Evolutionary conservation across 2,329 filamentous ascomycete genomes (phyloP).

Genomic region (Escovopsis sp.): DNA sequence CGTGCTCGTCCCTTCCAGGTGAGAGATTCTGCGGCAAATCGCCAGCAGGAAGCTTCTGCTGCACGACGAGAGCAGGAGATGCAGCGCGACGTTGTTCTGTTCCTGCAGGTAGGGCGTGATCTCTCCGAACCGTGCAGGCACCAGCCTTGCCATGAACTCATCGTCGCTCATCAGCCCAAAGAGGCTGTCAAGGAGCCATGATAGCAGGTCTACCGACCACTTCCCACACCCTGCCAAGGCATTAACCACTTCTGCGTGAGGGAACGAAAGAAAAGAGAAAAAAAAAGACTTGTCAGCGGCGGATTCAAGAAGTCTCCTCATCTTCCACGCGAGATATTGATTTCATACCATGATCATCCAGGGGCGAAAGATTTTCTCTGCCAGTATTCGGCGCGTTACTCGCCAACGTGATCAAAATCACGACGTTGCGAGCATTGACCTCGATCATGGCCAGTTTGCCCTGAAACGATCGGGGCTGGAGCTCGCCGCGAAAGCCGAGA

Average conservation of each 20-base stretch:
- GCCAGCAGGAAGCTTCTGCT: conserved; percentile 59
- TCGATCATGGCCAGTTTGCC: conserved; percentile 64
- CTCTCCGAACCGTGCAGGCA: conserved; percentile 30
- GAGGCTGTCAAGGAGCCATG: conserved; percentile 45
- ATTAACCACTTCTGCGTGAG: conserved; percentile 48
- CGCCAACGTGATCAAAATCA: conserved; percentile 50
- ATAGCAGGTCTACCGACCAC: conserved; percentile 62
- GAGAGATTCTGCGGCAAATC: conserved; percentile 47
- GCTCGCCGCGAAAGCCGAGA: conserved; percentile 56
- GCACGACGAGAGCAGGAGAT: conserved; percentile 57
- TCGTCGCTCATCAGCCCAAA: conserved; percentile 39
- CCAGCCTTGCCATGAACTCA: conserved; percentile 36
- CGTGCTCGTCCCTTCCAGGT: conserved; percentile 36
- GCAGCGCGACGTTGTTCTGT: conserved; percentile 43
- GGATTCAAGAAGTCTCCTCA: background rate
- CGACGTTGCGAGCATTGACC: conserved; percentile 59
- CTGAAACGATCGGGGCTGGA: conserved; percentile 44
- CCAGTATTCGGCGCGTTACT: conserved; percentile 39
- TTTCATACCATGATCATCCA: conserved; percentile 41
- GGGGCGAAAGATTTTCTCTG: conserved; percentile 40
- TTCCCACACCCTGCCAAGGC: conserved; percentile 59
- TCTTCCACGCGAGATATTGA: background rate
- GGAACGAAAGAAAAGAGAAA: no score
- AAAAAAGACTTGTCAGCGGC: no score
- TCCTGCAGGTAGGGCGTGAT: conserved; percentile 37